Percentiles rank a stretch among this genome's conserved stretches.
phyloP scores from a whole-genome alignment of 768 basidiomycete genomes.

The Sistotremastrum suecicum region DNA sequence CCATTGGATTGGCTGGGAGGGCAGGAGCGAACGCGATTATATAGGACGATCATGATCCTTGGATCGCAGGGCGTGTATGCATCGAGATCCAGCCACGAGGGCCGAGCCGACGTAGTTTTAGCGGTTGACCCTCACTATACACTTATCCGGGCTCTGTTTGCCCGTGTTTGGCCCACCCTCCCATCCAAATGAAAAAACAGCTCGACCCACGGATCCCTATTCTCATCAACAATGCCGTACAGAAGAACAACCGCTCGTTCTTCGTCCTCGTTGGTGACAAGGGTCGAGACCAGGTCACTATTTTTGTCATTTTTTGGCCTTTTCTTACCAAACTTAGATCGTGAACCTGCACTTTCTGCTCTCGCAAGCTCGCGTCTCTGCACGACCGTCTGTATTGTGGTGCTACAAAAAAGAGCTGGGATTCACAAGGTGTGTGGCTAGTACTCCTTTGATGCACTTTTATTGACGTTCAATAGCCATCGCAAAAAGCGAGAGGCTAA shows the following conservation, averaged over 20 bases:
- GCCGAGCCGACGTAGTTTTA: too few species aligned
- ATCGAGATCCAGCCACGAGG: too few species aligned
- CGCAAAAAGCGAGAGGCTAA: conserved; percentile 95
- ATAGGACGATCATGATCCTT: too few species aligned
- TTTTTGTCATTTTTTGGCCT: not conserved
- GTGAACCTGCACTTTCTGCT: conserved; percentile 94
- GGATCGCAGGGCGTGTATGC: too few species aligned
- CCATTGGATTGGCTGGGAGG: conserved; percentile 13
- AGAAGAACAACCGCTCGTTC: conserved; percentile 86
- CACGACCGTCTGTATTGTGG: conserved; percentile 88
- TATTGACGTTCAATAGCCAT: conserved; percentile 36
- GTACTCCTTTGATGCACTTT: not conserved
- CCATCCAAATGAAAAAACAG: conserved; percentile 56
- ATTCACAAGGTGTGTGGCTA: conserved; percentile 66
- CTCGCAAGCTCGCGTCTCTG: conserved; percentile 80
- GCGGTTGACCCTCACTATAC: too few species aligned
- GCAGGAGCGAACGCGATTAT: too few species aligned
- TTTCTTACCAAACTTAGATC: conserved; percentile 29
- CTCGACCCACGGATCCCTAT: conserved; percentile 88
- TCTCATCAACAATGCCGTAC: conserved; percentile 87
- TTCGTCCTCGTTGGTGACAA: conserved; percentile 94
- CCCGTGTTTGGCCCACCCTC: not conserved
- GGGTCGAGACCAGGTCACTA: conserved; percentile 71
- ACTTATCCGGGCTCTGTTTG: too few species aligned
- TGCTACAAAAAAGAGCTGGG: conserved; percentile 98